Percentiles rank a stretch among this genome's conserved stretches.
phyloP scores from a whole-genome alignment of 352 stramenopile species.

The Globisporangium nagaii region DNA sequence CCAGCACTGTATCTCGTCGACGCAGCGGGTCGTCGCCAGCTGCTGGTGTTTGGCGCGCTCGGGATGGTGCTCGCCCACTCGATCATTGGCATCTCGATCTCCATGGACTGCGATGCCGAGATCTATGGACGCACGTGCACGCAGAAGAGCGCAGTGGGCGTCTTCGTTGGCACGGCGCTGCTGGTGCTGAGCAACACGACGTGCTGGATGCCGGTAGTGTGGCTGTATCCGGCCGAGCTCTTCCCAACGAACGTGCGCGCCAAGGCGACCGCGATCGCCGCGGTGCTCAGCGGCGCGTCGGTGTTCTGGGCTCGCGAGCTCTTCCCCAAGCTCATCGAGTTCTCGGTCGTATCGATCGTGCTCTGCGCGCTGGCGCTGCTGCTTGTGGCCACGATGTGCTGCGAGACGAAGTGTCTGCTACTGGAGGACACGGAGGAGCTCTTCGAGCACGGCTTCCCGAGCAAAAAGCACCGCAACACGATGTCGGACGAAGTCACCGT shows the following conservation, averaged over 20 bases:
- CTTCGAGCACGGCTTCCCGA: slow-evolving; percentile 29
- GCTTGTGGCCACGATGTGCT: slow-evolving; percentile 46
- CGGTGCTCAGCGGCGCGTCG: slow-evolving; percentile 20
- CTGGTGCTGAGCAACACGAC: slow-evolving; percentile 40
- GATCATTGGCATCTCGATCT: slow-evolving; percentile 28
- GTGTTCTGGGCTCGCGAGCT: slow-evolving; percentile 10
- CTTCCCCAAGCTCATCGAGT: slow-evolving; percentile 6
- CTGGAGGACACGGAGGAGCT: slow-evolving; percentile 57
- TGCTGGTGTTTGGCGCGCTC: slow-evolving; percentile 33
- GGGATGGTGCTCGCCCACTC: slow-evolving; percentile 42
- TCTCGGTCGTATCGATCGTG: background rate
- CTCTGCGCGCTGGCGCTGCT: slow-evolving; percentile 18
- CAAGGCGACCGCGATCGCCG: slow-evolving; percentile 35
- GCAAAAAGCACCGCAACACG: slow-evolving; percentile 15
- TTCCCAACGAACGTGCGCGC: slow-evolving; percentile 46
- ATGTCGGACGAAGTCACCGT: background rate
- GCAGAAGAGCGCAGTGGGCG: slow-evolving; percentile 22
- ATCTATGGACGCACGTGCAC: slow-evolving; percentile 22
- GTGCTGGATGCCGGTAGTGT: slow-evolving; percentile 39
- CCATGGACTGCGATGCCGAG: slow-evolving; percentile 23
- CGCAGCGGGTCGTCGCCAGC: slow-evolving; percentile 21
- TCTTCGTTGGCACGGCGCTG: slow-evolving; percentile 28
- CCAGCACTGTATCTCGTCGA: slow-evolving; percentile 37
- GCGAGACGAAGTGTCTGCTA: slow-evolving; percentile 41
- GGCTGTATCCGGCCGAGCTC: slow-evolving; percentile 54